A percentile compares a stretch with the other conserved stretches of the same genome.
phyloP scores from a whole-genome alignment of 176 grass and related monocot species.

The Bonia amplexicaulis region DNA sequence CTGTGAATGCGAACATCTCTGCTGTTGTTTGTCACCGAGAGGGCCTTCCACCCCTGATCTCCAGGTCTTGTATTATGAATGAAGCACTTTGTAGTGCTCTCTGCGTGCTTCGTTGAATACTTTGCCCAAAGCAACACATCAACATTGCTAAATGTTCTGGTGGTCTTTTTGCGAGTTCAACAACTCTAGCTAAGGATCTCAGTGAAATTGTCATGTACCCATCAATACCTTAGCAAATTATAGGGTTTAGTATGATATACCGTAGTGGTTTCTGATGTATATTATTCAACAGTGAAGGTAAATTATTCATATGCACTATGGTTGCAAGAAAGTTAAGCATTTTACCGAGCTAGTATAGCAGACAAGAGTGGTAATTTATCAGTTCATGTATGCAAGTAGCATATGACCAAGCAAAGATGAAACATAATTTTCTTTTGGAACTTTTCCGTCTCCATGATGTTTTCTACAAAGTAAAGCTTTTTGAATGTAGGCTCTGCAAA shows the following conservation, averaged over 20 bases:
- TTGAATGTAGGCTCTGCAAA: constrained; percentile 71
- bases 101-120: not conserved
- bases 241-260: not conserved
- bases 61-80: not conserved
- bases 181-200: not conserved
- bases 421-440: not conserved
- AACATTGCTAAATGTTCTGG: not conserved
- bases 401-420: not conserved
- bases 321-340: not conserved
- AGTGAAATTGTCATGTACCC: not conserved
- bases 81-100: not conserved
- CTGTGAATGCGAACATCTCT: not conserved
- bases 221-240: not conserved
- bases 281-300: not conserved
- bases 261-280: not conserved
- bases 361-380: not conserved
- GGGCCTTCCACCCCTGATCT: not conserved
- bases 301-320: not conserved
- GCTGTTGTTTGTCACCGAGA: not conserved
- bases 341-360: not conserved
- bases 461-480: not conserved
- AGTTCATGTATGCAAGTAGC: not conserved
- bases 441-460: not conserved
- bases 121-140: not conserved
- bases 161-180: not conserved